phyloP scores from a whole-genome alignment of 192 early-diverging fungal species.

The Backusella psychrophila region DNA sequence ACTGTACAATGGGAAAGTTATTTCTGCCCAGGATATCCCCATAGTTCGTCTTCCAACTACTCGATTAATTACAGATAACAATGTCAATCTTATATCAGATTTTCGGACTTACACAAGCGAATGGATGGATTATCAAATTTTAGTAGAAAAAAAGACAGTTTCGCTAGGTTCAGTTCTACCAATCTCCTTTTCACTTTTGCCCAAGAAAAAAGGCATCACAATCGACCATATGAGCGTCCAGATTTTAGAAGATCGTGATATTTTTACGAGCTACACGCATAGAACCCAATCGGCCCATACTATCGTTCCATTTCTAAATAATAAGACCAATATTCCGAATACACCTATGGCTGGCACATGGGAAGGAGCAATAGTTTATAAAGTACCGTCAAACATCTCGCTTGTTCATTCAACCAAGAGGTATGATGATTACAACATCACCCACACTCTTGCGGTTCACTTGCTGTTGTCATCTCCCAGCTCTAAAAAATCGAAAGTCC shows the following conservation, averaged over 20 bases:
- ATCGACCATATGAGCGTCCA: background rate
- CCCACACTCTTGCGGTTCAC: background rate
- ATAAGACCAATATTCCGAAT: background rate
- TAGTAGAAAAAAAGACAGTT: background rate
- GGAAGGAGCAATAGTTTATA: background rate
- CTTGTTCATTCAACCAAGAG: conserved; percentile 1
- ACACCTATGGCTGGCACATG: background rate
- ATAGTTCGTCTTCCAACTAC: background rate
- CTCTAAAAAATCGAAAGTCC: background rate
- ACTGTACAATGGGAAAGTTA: background rate
- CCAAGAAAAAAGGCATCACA: background rate
- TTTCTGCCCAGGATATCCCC: background rate
- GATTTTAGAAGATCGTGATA: background rate
- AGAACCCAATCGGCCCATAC: background rate
- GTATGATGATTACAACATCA: background rate
- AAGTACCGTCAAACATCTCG: background rate
- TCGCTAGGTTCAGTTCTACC: background rate
- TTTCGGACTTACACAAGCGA: background rate
- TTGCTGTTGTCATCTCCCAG: background rate
- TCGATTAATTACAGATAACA: background rate
- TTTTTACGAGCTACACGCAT: background rate
- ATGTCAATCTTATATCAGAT: background rate
- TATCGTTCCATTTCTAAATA: background rate
- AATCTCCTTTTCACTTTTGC: background rate
- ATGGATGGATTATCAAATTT: conserved; percentile 4